A percentile compares a stretch with the other conserved stretches of the same genome.
Conservation (phyloP, 2,329 filamentous ascomycete species). For the Thelonectria olida region DNA sequence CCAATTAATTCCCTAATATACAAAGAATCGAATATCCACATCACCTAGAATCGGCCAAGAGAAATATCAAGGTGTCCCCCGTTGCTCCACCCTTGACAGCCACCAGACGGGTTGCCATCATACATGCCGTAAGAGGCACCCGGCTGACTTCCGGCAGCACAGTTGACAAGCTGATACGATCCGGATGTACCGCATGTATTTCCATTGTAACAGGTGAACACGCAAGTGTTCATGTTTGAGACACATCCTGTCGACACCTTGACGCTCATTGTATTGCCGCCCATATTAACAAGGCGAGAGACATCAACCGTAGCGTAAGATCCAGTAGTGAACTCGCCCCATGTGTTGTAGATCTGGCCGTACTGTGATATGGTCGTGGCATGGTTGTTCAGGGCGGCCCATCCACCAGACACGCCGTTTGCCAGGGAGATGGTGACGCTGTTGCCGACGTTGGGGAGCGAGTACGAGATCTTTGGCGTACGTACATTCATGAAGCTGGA, state of each 20-base stretch:
- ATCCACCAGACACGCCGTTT: not conserved
- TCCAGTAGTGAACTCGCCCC: not conserved
- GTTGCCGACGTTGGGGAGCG: not conserved
- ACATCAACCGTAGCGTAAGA: not conserved
- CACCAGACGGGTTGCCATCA: not conserved
- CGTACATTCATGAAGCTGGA: not conserved
- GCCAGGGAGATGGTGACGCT: not conserved
- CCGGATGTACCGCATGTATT: not conserved
- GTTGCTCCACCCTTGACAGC: not conserved
- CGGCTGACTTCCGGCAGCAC: not conserved
- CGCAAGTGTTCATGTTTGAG: not conserved
- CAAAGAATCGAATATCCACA: too few relatives aligned
- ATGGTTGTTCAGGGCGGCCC: not conserved
- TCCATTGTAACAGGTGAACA: not conserved
- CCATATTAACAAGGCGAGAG: not conserved
- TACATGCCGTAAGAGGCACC: not conserved
- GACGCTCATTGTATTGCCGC: not conserved
- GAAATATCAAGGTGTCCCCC: not conserved
- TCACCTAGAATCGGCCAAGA: not conserved
- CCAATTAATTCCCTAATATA: too few relatives aligned
- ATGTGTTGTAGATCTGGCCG: not conserved
- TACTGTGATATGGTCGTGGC: not conserved
- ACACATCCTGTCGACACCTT: not conserved
- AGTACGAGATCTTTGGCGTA: not conserved
- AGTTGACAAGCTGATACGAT: not conserved